Base-by-base conservation (phyloP, 345 rosid genomes). In the Salix caprea region DNA sequence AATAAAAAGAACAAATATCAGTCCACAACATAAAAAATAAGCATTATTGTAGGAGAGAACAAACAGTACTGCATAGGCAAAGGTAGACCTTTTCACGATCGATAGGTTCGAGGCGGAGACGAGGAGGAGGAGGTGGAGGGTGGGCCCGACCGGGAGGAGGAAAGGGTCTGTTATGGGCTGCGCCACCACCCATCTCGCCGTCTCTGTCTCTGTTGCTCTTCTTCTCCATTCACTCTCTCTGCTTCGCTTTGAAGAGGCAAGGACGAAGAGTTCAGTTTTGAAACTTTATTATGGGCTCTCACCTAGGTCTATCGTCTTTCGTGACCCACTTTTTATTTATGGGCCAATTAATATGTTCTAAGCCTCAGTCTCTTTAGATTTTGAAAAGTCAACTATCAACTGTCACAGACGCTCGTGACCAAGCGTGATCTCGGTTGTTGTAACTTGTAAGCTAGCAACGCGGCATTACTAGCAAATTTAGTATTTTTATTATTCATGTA, bases 21-120 rank as follows among this genome's bases (percentile, higher is more conserved):
- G n/a, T 71, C 36, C 18, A 46, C 48, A 4, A 16, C n/a, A 16
- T 48, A 6, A 69, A 69, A 24, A 24, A 24, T 40, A 42, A 2
- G 7, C 10, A 16, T 13, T 23, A 3, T 9, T n/a, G 15, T 26
- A 13, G 3, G 19, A 13, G 30, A 15, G 6, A 7, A 6, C 2
- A 10, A 26, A 69, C 54, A 12, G 12, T 14, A 10, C 18, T 7
- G 26, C 5, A 19, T 18, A 42, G 46, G 46, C 46, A 2, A 42
- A 42, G 46, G 46, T 11, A 42, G 14, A 75, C 77, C 72, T 75
- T 75, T 66, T 75, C 77, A 32, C 77, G 77, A 36, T 75, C 77
- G 23, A 75, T 65, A 4, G 64, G 71, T 23, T 75, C 65, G 32
- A 54, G 36, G 18, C 65, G 71, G 70, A 21, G 5, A 19, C 77